Evolutionary conservation across 768 basidiomycete species (phyloP).

Genomic region (Leccinum arenicola): DNA sequence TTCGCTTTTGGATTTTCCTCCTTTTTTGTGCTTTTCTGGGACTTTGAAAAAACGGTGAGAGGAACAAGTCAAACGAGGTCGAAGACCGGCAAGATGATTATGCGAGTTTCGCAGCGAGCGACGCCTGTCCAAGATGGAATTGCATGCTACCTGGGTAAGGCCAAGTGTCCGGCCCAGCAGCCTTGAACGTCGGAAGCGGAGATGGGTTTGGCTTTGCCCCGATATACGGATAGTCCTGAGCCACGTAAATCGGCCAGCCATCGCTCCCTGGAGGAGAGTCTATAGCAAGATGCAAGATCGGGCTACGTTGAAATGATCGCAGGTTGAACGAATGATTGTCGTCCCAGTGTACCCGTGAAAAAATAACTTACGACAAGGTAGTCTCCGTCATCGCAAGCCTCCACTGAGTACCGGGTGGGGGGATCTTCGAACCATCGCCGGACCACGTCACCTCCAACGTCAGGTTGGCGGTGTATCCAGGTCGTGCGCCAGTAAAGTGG

Average conservation of each 20-base stretch:
- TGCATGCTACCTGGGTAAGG: neutral
- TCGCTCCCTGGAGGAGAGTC: neutral
- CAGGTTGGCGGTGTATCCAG: too few species aligned
- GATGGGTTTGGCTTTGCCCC: neutral
- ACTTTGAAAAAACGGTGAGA: neutral
- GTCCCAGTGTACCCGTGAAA: neutral
- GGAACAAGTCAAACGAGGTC: neutral
- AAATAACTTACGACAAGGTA: neutral
- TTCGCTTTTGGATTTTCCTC: too few species aligned
- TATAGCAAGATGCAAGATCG: neutral
- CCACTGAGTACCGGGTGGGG: neutral
- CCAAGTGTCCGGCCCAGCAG: neutral
- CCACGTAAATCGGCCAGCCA: neutral
- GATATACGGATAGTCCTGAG: neutral
- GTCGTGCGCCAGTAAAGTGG: too few species aligned
- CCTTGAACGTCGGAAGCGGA: neutral
- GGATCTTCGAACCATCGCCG: neutral
- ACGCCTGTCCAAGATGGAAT: neutral
- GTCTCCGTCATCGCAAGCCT: neutral
- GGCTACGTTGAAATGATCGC: neutral
- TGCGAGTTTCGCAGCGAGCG: neutral
- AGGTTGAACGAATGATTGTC: neutral
- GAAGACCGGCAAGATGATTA: neutral
- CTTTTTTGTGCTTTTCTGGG: neutral
- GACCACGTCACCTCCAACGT: too few species aligned